Conservation (phyloP, 805 yeast species). For the Suhomyces prunicola region DNA sequence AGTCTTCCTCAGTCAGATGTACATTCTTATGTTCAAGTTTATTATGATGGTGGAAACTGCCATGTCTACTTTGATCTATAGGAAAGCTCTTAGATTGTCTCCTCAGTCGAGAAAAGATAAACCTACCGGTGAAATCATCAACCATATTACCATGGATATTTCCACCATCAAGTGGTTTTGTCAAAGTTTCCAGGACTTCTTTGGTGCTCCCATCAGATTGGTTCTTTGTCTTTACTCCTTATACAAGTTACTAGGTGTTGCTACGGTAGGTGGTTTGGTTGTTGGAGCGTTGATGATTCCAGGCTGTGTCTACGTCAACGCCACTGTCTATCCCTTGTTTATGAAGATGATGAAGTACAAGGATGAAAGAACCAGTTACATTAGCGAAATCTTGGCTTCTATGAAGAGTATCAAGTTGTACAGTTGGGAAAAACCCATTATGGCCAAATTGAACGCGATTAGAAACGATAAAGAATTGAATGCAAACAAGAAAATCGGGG, state of each 20-base stretch:
- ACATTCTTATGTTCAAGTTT: constrained; percentile 11
- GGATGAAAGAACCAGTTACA: constrained; percentile 36
- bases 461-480: constrained; percentile 36
- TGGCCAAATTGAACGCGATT: constrained; percentile 26
- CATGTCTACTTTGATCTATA: constrained; percentile 23
- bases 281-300: constrained; percentile 34
- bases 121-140: constrained; percentile 33
- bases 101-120: constrained; percentile 31
- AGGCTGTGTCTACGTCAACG: constrained; percentile 22
- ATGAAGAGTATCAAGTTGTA: constrained; percentile 39
- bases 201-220: constrained; percentile 24
- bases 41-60: constrained; percentile 17
- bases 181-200: constrained; percentile 15
- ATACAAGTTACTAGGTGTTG: constrained; percentile 31
- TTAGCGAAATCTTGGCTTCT: constrained; percentile 36
- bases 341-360: constrained; percentile 30
- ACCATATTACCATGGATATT: constrained; percentile 31
- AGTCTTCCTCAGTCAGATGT: constrained; percentile 21
- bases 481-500: constrained; percentile 27
- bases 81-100: constrained; percentile 27
- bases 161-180: constrained; percentile 14
- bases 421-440: constrained; percentile 43
- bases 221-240: constrained; percentile 28
- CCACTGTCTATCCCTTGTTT: constrained; percentile 23
- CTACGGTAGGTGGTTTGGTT: constrained; percentile 36